These are phyloP conservation scores for Cocos nucifera DNA, from an alignment of 176 grass and related monocot species.

Conservation along the genomic window DNA sequence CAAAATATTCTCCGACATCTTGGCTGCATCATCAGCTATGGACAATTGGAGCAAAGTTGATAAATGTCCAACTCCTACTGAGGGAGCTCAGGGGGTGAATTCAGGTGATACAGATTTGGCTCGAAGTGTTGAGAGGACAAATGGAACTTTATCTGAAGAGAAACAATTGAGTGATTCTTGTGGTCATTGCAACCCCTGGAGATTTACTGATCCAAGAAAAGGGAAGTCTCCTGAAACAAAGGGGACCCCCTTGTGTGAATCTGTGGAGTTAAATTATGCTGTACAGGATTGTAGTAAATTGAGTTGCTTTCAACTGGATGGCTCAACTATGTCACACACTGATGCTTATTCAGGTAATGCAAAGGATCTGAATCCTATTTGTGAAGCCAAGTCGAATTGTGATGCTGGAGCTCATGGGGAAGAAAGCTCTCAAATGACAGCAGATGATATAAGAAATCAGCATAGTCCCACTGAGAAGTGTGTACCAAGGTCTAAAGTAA, in stretches of 20 bases:
- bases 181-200: constrained; percentile 1
- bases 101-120: background rate
- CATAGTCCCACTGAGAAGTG: too few species aligned
- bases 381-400: too few species aligned
- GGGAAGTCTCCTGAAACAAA: constrained; percentile 17
- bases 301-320: background rate
- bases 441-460: too few species aligned
- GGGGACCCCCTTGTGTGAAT: constrained; percentile 12
- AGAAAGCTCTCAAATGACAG: too few species aligned
- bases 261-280: constrained; percentile 39
- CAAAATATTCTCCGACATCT: constrained; percentile 35
- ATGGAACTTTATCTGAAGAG: background rate
- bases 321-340: constrained; percentile 16
- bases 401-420: too few species aligned
- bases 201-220: constrained; percentile 7
- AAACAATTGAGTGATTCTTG: too few species aligned
- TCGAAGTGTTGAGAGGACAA: background rate
- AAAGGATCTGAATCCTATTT: constrained; percentile 6
- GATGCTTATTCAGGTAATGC: constrained; percentile 12
- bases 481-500: too few species aligned
- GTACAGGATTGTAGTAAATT: constrained; percentile 22
- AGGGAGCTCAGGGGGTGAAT: constrained; percentile 15
- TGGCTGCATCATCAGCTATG: constrained; percentile 24
- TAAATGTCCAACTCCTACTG: constrained; percentile 18
- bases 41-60: constrained; percentile 32